Evolutionary conservation across 371 early-diverging fungal species (phyloP).

Genomic region (Zopfochytrium polystomum): DNA sequence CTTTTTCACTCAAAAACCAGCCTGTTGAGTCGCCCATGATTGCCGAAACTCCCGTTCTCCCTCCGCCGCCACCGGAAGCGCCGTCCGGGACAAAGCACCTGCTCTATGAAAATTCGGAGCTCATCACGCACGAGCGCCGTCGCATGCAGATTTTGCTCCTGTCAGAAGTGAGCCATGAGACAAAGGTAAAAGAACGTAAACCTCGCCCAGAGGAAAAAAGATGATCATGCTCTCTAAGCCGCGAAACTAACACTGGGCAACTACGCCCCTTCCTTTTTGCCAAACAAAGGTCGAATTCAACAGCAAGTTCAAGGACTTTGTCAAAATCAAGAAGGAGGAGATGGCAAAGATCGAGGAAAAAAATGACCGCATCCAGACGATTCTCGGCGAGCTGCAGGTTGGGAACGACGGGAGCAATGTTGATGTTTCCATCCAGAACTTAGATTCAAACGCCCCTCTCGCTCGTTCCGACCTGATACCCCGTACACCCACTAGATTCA

Average conservation of each 20-base stretch:
- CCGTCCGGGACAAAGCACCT: no score
- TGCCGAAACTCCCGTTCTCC: no score
- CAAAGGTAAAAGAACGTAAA: constrained; percentile 32
- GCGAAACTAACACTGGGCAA: no score
- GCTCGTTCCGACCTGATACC: background rate
- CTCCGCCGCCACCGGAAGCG: no score
- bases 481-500: constrained; percentile 22
- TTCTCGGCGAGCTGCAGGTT: constrained; percentile 45
- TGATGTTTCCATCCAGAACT: background rate
- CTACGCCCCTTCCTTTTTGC: no score
- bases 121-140: constrained; percentile 47
- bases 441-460: background rate
- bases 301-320: constrained; percentile 39
- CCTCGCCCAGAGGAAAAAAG: no score
- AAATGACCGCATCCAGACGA: constrained; percentile 49
- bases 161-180: constrained; percentile 36
- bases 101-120: constrained; percentile 46
- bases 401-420: background rate
- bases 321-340: constrained; percentile 48
- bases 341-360: constrained; percentile 55
- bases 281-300: constrained; percentile 51
- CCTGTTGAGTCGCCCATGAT: no score
- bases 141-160: constrained; percentile 45
- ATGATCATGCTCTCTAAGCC: no score
- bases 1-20: no score